Conservation (phyloP, 345 rosid genomes). For the Bruguiera parviflora region DNA sequence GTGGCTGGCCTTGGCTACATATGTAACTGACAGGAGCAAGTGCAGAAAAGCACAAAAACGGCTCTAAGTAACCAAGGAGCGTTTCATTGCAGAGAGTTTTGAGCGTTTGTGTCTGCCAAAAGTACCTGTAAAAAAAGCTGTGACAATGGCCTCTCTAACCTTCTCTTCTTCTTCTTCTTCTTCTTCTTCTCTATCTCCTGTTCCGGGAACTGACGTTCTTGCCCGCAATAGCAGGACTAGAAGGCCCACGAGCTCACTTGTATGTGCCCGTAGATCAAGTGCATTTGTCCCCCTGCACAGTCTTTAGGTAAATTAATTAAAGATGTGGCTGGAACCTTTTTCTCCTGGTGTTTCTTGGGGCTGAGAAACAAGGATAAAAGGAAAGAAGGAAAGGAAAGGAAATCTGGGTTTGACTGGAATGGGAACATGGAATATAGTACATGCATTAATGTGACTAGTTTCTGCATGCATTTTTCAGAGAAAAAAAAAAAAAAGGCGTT, state of each 20-base stretch:
- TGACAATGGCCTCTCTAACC: conserved; percentile 23
- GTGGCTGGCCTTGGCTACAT: too few relatives aligned
- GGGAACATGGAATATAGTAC: too few relatives aligned
- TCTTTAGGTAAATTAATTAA: conserved; percentile 37
- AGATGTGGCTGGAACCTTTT: not conserved
- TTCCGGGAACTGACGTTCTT: conserved; percentile 17
- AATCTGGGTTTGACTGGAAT: not conserved
- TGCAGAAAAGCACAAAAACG: too few relatives aligned
- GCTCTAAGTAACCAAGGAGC: too few relatives aligned
- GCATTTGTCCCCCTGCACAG: conserved; percentile 25
- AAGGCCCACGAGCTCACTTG: conserved; percentile 17
- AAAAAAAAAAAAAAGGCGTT: too few relatives aligned
- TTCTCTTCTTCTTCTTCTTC: conserved; percentile 29
- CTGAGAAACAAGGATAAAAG: conserved; percentile 25
- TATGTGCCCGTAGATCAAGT: conserved; percentile 30
- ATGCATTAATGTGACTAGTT: too few relatives aligned
- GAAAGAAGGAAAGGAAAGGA: too few relatives aligned
- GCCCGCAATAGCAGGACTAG: conserved; percentile 11
- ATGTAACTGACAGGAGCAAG: too few relatives aligned
- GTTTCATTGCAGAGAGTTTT: too few relatives aligned
- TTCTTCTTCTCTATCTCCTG: conserved; percentile 10
- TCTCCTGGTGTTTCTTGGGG: not conserved
- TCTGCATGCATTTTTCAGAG: too few relatives aligned
- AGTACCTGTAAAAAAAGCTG: too few relatives aligned
- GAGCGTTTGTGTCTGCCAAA: too few relatives aligned